phyloP scores from a whole-genome alignment of 345 rosid species.

The Heritiera littoralis region DNA sequence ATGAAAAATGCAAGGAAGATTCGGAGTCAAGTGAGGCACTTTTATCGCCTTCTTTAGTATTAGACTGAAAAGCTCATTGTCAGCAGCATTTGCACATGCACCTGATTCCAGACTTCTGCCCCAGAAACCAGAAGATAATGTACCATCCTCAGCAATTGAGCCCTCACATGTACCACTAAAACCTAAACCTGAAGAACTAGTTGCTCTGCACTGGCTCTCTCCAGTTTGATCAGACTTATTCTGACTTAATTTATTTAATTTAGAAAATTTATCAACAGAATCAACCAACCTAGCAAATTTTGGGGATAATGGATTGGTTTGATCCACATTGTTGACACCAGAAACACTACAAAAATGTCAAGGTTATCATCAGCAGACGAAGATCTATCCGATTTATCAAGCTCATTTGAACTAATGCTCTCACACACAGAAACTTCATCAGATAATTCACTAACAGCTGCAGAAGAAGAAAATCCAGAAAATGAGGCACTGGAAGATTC shows the following conservation, averaged over 20 bases:
- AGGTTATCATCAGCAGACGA: constrained; percentile 35
- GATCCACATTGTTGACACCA: constrained; percentile 38
- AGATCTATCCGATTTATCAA: constrained; percentile 47
- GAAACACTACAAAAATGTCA: constrained; percentile 38
- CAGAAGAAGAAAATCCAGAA: constrained; percentile 77
- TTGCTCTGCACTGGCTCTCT: constrained; percentile 32
- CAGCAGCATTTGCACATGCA: constrained; percentile 25
- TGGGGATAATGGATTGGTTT: constrained; percentile 56
- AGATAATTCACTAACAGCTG: constrained; percentile 52
- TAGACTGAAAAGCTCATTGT: constrained; percentile 29
- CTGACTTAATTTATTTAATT: constrained; percentile 31
- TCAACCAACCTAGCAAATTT: constrained; percentile 71
- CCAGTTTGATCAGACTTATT: constrained; percentile 32
- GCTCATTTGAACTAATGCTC: constrained; percentile 65
- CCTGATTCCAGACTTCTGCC: constrained; percentile 45
- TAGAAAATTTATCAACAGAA: constrained; percentile 48
- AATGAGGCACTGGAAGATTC: constrained; percentile 62
- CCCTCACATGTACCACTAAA: constrained; percentile 25
- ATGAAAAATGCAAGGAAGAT: constrained; percentile 49
- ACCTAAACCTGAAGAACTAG: constrained; percentile 33
- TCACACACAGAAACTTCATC: constrained; percentile 71
- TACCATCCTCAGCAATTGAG: constrained; percentile 32
- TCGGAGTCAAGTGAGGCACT: constrained; percentile 31
- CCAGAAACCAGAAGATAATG: constrained; percentile 59
- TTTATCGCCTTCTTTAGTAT: constrained; percentile 28